Evolutionary conservation across 345 rosid genomes (phyloP).

Genomic region (Salix viminalis): DNA sequence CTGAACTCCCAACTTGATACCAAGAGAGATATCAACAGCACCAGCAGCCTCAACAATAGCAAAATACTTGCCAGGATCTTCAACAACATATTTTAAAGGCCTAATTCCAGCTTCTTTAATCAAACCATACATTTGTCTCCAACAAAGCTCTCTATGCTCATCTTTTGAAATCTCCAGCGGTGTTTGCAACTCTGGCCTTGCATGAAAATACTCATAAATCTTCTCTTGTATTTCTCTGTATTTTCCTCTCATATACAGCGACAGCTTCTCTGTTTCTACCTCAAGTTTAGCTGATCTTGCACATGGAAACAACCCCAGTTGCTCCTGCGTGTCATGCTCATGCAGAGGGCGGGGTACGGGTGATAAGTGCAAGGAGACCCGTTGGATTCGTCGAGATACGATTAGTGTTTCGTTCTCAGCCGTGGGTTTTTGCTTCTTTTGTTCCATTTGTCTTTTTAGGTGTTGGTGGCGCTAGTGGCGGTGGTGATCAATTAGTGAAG

Average conservation of each 20-base stretch:
- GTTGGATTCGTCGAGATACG: conserved; percentile 48
- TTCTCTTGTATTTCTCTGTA: conserved; percentile 74
- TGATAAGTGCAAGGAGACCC: conserved; percentile 50
- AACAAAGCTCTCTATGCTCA: conserved; percentile 80
- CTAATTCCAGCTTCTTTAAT: conserved; percentile 73
- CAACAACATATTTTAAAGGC: conserved; percentile 61
- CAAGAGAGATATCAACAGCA: conserved; percentile 83
- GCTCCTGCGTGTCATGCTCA: not conserved
- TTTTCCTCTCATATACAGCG: conserved; percentile 64
- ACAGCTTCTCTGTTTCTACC: conserved; percentile 43
- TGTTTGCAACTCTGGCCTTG: conserved; percentile 78
- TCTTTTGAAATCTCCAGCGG: conserved; percentile 82
- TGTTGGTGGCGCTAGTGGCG: not conserved
- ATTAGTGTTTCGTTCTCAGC: conserved; percentile 25
- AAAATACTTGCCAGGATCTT: conserved; percentile 80
- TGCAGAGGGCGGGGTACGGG: conserved; percentile 18
- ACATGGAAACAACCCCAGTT: conserved; percentile 30
- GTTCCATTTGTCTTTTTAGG: not conserved
- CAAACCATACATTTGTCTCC: conserved; percentile 70
- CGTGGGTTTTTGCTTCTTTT: conserved; percentile 10
- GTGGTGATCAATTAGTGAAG: not conserved
- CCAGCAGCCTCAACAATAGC: conserved; percentile 86
- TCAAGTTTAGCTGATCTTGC: conserved; percentile 43
- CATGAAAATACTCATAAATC: conserved; percentile 53
- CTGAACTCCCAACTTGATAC: conserved; percentile 91